Base-by-base conservation (phyloP, 192 early-diverging fungal species). In the Phlyctochytrium planicorne region DNA sequence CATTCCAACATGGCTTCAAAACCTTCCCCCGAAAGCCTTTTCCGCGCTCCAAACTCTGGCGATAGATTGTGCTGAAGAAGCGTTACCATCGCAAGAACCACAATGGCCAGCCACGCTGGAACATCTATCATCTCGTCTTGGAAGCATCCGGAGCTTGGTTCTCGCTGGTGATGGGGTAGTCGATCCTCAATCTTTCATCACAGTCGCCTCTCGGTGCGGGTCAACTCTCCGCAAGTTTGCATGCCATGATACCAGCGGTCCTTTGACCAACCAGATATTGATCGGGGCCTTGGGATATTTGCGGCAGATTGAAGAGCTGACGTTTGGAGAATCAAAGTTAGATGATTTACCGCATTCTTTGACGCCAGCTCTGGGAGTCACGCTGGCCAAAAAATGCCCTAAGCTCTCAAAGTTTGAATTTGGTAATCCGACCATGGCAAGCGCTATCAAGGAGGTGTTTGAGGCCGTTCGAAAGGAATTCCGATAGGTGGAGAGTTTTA, bases 281-380 rank as follows among this genome's bases (percentile, higher is more conserved):
- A 27, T 4, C 6, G 6, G 27, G 55, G 55, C 25, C 6, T 6
- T 29, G 10, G 27, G 12, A 29, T 20, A 10, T 12, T 25, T 57
- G 55, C 55, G 12, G 10, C 16, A 57, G 16, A 6, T 57, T 6
- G 55, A 57, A 27, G 27, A 10, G 55, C 55, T 57, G 25, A 14
- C 10, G 55, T 57, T 57, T 14, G 55, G 55, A 24, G 55, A 57
- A 6, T 27, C 55, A 20, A 57, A n/a, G n/a, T n/a, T 57, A 12
- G 55, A 29, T 12, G 20, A 10, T 25, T 12, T 24, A 10, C 4
- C 14, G 14, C 20, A 14, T 6, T 10, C 6, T 12, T 6, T 57
- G 55, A 25, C 55, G 16, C 55, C 55, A 4, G 55, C 55, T 12
- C 27, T 57, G 12, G 55, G 55, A 24, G 55, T 57, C 27, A 27